Evolutionary conservation across 2,329 filamentous ascomycete species (phyloP).

Genomic region (Pezicula carpinea): DNA sequence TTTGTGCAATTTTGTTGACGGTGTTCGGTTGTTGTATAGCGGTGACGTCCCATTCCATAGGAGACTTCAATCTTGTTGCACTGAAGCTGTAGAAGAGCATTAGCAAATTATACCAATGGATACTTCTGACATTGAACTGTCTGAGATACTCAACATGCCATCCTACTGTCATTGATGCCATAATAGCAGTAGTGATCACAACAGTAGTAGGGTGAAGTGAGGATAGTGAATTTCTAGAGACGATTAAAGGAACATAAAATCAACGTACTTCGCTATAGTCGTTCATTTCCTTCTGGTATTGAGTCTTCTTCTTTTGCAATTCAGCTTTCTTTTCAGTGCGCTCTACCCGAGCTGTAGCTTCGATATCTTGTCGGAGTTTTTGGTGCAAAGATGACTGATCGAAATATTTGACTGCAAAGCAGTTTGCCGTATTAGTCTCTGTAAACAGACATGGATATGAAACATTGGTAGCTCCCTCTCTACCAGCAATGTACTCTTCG

Average conservation of each 20-base stretch:
- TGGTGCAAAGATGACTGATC: slow-evolving; percentile 38
- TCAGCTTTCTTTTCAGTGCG: slow-evolving; percentile 31
- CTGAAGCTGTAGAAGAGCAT: background rate
- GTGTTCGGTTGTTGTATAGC: background rate
- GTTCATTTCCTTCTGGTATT: slow-evolving; percentile 20
- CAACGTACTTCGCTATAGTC: background rate
- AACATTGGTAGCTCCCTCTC: slow-evolving; percentile 2
- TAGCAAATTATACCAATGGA: too few species aligned
- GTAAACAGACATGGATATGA: slow-evolving; percentile 32
- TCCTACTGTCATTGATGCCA: too few species aligned
- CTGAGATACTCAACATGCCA: too few species aligned
- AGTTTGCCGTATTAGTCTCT: slow-evolving; percentile 27
- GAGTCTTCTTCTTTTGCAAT: slow-evolving; percentile 21
- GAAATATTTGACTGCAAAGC: slow-evolving; percentile 46
- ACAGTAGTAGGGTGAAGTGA: background rate
- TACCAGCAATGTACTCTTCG: slow-evolving; percentile 41
- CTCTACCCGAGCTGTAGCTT: slow-evolving; percentile 28
- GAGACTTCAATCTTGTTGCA: background rate
- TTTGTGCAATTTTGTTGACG: slow-evolving; percentile 28
- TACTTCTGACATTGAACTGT: too few species aligned
- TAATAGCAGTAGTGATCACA: background rate
- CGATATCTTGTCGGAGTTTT: slow-evolving; percentile 31
- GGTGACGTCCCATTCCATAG: slow-evolving; percentile 7
- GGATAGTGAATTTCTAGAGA: too few species aligned
- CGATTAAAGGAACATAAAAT: background rate